phyloP scores from a whole-genome alignment of 176 grass and related monocot genomes.

The Guadua angustifolia region DNA sequence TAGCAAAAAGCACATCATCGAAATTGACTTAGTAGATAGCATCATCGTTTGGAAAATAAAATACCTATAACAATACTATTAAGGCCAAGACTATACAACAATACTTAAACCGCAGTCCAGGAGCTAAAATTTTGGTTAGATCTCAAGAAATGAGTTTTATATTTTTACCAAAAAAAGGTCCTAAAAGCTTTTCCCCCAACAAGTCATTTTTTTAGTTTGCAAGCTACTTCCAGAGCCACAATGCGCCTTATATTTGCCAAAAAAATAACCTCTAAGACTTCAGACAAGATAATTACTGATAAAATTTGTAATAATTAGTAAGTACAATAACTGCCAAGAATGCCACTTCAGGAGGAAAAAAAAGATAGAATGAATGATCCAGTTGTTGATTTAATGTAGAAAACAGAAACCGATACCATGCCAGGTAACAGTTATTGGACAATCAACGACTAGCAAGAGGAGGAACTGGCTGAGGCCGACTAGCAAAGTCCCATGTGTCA shows the following conservation, averaged over 20 bases:
- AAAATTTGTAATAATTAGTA: neutral
- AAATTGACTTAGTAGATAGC: neutral
- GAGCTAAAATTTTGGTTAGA: neutral
- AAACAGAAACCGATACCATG: neutral
- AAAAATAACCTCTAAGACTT: neutral
- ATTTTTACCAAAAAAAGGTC: neutral
- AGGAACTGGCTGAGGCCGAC: neutral
- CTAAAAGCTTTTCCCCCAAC: neutral
- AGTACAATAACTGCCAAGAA: neutral
- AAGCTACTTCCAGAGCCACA: neutral
- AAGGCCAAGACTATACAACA: conserved; percentile 3
- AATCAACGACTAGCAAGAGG: neutral
- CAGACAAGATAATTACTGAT: neutral
- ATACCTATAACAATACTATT: neutral
- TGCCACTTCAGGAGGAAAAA: neutral
- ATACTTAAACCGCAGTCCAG: neutral
- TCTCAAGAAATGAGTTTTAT: neutral
- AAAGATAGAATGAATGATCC: neutral
- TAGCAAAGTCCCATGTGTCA: neutral
- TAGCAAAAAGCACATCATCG: neutral
- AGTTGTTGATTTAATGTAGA: neutral
- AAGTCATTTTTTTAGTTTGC: neutral
- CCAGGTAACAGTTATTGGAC: neutral
- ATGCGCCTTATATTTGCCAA: neutral
- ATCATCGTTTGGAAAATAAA: conserved; percentile 5